Conservation (phyloP, 441 rosid genomes). For the Arabidopsis hybrid region DNA sequence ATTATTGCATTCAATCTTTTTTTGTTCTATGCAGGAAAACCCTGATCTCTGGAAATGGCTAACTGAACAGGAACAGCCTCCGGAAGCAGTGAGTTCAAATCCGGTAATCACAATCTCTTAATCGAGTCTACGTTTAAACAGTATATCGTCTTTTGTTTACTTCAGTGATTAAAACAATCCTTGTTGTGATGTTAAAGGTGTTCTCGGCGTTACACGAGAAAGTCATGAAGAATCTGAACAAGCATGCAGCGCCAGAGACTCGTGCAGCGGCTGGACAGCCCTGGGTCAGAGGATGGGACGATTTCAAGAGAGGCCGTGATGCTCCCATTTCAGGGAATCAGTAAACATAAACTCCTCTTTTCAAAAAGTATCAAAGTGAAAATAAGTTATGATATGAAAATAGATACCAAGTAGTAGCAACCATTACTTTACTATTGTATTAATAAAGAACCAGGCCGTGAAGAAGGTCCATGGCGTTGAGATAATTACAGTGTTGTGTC, state of each 20-base stretch:
- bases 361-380: slow-evolving; percentile 8
- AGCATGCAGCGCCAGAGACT: slow-evolving; percentile 47
- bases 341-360: slow-evolving; percentile 17
- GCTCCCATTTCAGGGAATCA: slow-evolving; percentile 47
- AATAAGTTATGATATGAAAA: background rate
- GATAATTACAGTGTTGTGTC: background rate
- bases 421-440: background rate
- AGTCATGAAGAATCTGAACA: slow-evolving; percentile 56
- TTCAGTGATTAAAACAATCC: background rate
- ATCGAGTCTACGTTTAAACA: background rate
- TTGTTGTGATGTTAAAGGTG: slow-evolving; percentile 52
- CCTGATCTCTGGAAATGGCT: slow-evolving; percentile 98
- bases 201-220: slow-evolving; percentile 70
- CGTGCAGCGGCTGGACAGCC: slow-evolving; percentile 49
- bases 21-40: slow-evolving; percentile 67
- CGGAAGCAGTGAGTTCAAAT: slow-evolving; percentile 67
- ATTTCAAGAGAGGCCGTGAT: slow-evolving; percentile 50
- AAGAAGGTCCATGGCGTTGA: background rate
- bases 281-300: slow-evolving; percentile 53
- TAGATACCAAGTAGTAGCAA: slow-evolving; percentile 3
- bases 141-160: background rate
- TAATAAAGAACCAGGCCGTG: slow-evolving; percentile 15
- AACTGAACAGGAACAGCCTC: slow-evolving; percentile 87
- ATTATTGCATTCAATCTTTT: background rate
- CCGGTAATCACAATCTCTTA: slow-evolving; percentile 57